Evolutionary conservation across 2,329 filamentous ascomycete species (phyloP).

Genomic region (Fusarium sp.): DNA sequence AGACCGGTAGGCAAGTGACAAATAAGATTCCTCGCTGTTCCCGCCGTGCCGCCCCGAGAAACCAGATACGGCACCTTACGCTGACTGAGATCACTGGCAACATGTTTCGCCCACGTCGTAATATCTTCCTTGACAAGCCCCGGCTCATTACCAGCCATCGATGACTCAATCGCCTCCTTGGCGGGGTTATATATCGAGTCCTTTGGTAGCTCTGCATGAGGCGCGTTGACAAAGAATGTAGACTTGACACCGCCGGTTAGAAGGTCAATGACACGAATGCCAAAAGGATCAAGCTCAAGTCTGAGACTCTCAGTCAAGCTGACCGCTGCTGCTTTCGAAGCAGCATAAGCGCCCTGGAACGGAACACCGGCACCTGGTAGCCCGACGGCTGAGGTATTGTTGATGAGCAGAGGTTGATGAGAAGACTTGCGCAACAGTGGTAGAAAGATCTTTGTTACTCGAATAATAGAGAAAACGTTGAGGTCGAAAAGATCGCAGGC

Average conservation of each 20-base stretch:
- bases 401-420: conserved; percentile 25
- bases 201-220: neutral
- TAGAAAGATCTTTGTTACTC: conserved; percentile 39
- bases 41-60: conserved; percentile 21
- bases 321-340: conserved; percentile 44
- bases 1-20: conserved; percentile 22
- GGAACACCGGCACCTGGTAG: conserved; percentile 18
- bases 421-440: conserved; percentile 37
- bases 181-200: conserved; percentile 32
- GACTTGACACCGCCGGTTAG: conserved; percentile 43
- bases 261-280: conserved; percentile 43
- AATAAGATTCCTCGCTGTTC: neutral
- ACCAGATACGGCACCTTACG: conserved; percentile 27
- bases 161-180: conserved; percentile 26
- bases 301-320: conserved; percentile 43
- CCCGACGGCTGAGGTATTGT: conserved; percentile 33
- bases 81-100: conserved; percentile 28
- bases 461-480: conserved; percentile 44
- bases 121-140: conserved; percentile 5
- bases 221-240: conserved; percentile 21
- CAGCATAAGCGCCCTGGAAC: conserved; percentile 45
- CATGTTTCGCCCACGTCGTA: conserved; percentile 28
- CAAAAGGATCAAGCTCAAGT: conserved; percentile 45
- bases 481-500: conserved; percentile 40
- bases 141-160: conserved; percentile 9